A percentile compares a stretch with the other conserved stretches of the same genome.
Evolutionary conservation across 2,329 filamentous ascomycete genomes (phyloP).

Genomic region (Trichoderma gracile): DNA sequence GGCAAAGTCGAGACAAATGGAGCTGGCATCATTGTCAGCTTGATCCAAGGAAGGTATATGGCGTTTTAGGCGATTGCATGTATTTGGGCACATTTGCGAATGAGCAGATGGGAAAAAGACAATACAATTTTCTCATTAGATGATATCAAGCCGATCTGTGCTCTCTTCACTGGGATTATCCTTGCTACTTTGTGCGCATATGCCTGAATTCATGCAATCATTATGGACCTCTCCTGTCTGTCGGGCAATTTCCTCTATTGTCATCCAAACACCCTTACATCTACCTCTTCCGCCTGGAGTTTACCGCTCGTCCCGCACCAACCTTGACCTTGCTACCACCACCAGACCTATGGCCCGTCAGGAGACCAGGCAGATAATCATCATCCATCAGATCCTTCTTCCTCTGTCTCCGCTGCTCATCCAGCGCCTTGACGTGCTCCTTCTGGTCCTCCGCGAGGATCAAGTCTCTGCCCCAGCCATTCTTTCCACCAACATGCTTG

Average conservation of each 20-base stretch:
- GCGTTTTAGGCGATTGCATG: constrained; percentile 19
- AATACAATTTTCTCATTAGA: not conserved
- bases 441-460: constrained; percentile 95
- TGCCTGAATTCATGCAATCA: not conserved
- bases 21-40: constrained; percentile 5
- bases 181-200: not conserved
- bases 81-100: not conserved
- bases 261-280: not conserved
- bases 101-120: not conserved
- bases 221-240: not conserved
- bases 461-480: constrained; percentile 80
- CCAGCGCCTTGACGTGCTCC: constrained; percentile 71
- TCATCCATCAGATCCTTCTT: constrained; percentile 90
- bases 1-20: not conserved
- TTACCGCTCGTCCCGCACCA: constrained; percentile 83
- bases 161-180: not conserved
- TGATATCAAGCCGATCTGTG: not conserved
- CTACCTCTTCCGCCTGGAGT: constrained; percentile 64
- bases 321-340: constrained; percentile 70
- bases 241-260: too few relatives aligned
- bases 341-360: constrained; percentile 74
- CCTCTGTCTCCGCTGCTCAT: constrained; percentile 64
- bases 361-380: constrained; percentile 82
- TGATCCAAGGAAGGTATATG: constrained; percentile 4
- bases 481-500: constrained; percentile 72